Percentiles rank a stretch among this genome's conserved stretches.
These are phyloP conservation scores for Blepharisma undulans DNA, from an alignment of 169 alveolate genomes.

Conservation along the genomic window DNA sequence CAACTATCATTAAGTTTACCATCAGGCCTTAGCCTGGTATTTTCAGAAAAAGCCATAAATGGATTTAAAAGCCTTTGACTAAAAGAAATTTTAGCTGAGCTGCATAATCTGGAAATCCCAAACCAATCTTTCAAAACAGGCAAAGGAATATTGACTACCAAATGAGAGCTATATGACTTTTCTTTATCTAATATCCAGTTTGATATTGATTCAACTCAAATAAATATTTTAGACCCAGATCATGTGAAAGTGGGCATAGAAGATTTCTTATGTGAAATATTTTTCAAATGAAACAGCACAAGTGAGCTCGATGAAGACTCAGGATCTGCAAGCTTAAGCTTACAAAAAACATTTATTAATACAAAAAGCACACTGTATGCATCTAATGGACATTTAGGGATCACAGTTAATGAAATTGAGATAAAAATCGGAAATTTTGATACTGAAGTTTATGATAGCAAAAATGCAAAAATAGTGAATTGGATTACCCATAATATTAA, in stretches of 20 bases:
- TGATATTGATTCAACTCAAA: too few species aligned
- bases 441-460: background rate
- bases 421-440: background rate
- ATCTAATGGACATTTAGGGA: background rate
- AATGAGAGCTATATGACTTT: background rate
- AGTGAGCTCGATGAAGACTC: background rate
- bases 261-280: too few species aligned
- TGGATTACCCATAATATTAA: background rate
- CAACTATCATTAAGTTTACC: too few species aligned
- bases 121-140: background rate
- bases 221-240: too few species aligned
- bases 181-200: too few species aligned
- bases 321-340: background rate
- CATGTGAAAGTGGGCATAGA: background rate
- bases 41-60: background rate
- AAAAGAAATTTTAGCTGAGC: background rate
- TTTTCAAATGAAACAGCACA: too few species aligned
- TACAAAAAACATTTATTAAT: background rate
- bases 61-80: background rate
- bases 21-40: background rate
- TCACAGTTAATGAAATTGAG: background rate
- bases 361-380: background rate
- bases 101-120: background rate
- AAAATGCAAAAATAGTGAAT: background rate
- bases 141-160: background rate